Percentiles rank a stretch among this genome's conserved stretches.
Conservation (phyloP, 2,329 filamentous ascomycete species). For the Penicillium sp. region DNA sequence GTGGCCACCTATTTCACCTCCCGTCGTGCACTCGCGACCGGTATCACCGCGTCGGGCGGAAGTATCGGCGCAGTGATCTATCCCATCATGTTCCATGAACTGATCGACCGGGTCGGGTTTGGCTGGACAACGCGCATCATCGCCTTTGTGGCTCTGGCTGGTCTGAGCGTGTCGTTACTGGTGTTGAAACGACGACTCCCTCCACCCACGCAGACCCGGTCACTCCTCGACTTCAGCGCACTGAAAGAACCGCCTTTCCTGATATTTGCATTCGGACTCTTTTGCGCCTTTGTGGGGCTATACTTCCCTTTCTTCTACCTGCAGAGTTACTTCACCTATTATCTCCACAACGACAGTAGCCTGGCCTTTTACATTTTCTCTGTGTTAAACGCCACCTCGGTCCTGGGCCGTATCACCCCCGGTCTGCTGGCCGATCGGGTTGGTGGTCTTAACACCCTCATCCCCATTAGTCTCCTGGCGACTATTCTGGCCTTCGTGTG, state of each 20-base stretch:
- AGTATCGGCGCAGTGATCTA: background rate
- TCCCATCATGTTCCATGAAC: background rate
- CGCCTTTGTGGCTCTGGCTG: background rate
- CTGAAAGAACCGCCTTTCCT: no score
- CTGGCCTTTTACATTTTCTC: slow-evolving; percentile 67
- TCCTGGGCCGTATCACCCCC: slow-evolving; percentile 36
- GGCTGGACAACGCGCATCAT: background rate
- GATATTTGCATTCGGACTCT: no score
- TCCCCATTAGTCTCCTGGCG: no score
- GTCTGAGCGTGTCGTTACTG: no score
- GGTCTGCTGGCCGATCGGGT: slow-evolving; percentile 34
- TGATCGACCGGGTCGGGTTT: background rate
- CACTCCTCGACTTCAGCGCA: no score
- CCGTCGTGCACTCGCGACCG: background rate
- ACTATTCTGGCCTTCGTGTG: slow-evolving; percentile 3
- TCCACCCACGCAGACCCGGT: no score
- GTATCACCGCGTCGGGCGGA: background rate
- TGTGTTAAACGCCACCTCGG: slow-evolving; percentile 50
- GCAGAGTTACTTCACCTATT: no score
- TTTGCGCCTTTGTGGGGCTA: slow-evolving; percentile 3
- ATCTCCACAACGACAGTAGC: no score
- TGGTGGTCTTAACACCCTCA: slow-evolving; percentile 15
- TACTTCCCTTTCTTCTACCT: no score
- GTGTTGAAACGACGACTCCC: no score
- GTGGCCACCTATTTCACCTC: background rate